Percentiles rank a stretch among this genome's conserved stretches.
Conservation (phyloP, 164 flowering plant species). For the Sedum album region DNA sequence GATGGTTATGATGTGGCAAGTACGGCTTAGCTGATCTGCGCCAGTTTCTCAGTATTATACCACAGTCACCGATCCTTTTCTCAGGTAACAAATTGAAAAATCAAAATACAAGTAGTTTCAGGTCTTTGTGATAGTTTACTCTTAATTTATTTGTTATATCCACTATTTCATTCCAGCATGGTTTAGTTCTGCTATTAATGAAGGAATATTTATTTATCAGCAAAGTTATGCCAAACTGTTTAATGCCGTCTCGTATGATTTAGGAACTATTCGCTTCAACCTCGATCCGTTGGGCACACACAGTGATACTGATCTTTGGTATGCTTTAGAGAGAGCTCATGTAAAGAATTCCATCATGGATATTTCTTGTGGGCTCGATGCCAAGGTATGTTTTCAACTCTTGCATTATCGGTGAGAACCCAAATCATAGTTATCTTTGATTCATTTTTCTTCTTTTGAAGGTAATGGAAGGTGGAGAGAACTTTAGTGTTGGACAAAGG, state of each 20-base stretch:
- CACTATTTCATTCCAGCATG: background rate
- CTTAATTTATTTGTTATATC: background rate
- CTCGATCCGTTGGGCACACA: constrained; percentile 95
- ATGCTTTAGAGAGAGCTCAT: constrained; percentile 94
- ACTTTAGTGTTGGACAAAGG: constrained; percentile 98
- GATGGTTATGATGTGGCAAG: constrained; percentile 71
- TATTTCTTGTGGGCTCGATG: constrained; percentile 80
- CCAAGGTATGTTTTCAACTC: constrained; percentile 55
- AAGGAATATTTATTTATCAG: background rate
- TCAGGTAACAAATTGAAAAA: constrained; percentile 52
- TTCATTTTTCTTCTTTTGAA: too few relatives aligned
- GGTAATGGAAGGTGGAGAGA: constrained; percentile 98
- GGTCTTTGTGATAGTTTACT: too few relatives aligned
- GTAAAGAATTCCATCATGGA: constrained; percentile 84
- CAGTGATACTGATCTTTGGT: constrained; percentile 98
- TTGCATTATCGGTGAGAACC: too few relatives aligned
- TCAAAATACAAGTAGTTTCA: too few relatives aligned
- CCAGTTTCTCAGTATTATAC: constrained; percentile 92
- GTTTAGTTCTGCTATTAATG: background rate
- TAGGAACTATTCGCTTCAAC: constrained; percentile 89
- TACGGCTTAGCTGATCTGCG: constrained; percentile 79
- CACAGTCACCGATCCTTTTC: constrained; percentile 94
- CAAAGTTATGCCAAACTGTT: background rate
- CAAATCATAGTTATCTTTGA: too few relatives aligned
- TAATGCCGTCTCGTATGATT: background rate